A percentile compares a stretch with the other conserved stretches of the same genome.
Conservation (phyloP, 306 rosid species). For the Prunus padus region DNA sequence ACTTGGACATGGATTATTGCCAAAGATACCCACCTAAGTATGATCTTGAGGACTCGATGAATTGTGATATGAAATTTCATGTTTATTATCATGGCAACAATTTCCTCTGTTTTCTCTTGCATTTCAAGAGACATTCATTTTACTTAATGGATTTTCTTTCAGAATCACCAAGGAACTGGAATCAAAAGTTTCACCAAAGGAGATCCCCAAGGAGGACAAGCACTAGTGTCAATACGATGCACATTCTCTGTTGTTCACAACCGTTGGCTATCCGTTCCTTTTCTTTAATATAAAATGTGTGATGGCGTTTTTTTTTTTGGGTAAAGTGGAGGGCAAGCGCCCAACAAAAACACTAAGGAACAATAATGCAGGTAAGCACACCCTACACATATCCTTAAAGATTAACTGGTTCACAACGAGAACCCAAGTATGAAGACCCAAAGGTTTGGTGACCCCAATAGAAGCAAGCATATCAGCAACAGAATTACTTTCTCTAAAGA, state of each 20-base stretch:
- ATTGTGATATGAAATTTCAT: background rate
- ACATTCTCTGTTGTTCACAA: background rate
- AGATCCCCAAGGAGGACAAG: conserved; percentile 44
- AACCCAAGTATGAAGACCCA: too few species aligned
- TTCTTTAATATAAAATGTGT: background rate
- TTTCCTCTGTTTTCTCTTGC: background rate
- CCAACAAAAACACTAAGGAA: too few species aligned
- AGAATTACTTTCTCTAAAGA: too few species aligned
- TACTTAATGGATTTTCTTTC: conserved; percentile 7
- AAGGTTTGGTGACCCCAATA: too few species aligned
- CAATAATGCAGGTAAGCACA: too few species aligned
- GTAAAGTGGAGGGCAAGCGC: too few species aligned
- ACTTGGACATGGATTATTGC: background rate
- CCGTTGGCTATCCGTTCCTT: too few species aligned
- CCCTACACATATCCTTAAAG: too few species aligned
- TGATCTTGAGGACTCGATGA: background rate
- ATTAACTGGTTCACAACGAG: too few species aligned
- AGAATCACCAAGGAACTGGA: conserved; percentile 41
- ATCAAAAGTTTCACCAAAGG: conserved; percentile 32
- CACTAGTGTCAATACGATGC: conserved; percentile 20
- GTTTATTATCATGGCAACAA: background rate
- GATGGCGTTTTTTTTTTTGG: background rate
- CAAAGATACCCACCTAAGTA: background rate
- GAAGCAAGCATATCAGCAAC: too few species aligned
- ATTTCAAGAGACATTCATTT: background rate